Evolutionary conservation across 352 stramenopile genomes (phyloP).

Genomic region (Phytophthora meadii): DNA sequence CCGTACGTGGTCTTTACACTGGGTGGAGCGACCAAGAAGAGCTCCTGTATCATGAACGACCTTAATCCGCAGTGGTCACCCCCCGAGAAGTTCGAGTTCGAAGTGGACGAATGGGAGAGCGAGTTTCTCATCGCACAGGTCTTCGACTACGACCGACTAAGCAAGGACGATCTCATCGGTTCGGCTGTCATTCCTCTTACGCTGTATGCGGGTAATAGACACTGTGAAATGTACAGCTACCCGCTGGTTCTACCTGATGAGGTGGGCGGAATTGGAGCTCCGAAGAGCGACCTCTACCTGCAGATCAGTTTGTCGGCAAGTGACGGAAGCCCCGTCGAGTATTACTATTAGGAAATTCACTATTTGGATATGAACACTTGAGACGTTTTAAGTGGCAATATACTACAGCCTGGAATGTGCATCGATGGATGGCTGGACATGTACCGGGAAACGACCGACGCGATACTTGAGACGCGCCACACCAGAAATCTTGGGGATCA

Average conservation of each 20-base stretch:
- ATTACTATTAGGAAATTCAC: constrained; percentile 40
- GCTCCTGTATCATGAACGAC: constrained; percentile 67
- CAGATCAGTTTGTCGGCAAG: constrained; percentile 66
- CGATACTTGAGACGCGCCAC: constrained; percentile 9
- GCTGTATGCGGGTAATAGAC: constrained; percentile 62
- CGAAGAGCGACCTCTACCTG: constrained; percentile 66
- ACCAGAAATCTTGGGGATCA: constrained; percentile 15
- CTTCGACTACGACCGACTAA: constrained; percentile 76
- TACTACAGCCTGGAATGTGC: constrained; percentile 6
- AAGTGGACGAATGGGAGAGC: constrained; percentile 64
- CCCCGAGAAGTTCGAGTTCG: constrained; percentile 80
- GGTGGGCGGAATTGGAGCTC: constrained; percentile 45
- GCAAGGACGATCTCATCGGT: constrained; percentile 76
- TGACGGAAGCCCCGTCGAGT: constrained; percentile 60
- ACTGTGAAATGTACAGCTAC: constrained; percentile 76
- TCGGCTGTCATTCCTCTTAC: constrained; percentile 70
- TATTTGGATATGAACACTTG: constrained; percentile 34
- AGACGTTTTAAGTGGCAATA: constrained; percentile 16
- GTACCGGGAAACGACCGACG: too few relatives aligned
- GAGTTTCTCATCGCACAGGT: constrained; percentile 74
- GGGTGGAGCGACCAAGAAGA: constrained; percentile 59
- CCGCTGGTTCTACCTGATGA: constrained; percentile 72
- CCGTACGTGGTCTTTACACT: constrained; percentile 76
- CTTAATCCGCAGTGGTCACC: constrained; percentile 76
- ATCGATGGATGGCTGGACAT: not conserved